Base-by-base conservation (phyloP, 805 yeast species). In the Cyberlindnera japonica region DNA sequence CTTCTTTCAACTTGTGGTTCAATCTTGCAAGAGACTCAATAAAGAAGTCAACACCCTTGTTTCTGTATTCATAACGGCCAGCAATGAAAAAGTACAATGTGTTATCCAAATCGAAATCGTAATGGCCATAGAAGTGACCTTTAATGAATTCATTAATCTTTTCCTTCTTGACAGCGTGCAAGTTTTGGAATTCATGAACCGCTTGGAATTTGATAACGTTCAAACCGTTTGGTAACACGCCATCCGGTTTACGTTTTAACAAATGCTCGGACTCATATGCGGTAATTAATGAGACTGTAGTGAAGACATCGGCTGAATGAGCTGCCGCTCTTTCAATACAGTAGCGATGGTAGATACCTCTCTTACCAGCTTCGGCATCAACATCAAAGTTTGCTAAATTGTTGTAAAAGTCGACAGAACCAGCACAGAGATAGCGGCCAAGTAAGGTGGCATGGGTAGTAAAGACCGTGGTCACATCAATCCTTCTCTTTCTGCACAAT, bases 251-350 rank as follows among this genome's bases (percentile, higher is more conserved):
- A 49, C 99, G 77, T 59, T 91, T 93, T 51, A 91, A 73, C 63
- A 91, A 71, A 62, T 90, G 95, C 67, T 91, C 98, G 6, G 91
- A 72, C 64, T 91, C 99, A 58, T 79, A 85, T 2, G 98, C 98
- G n/a, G 99, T 91, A 54, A 91, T 93, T 59, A 91, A 95, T 10
- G 96, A 87, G 10, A 91, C 99, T 0, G 99, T 93, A 26, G 99
- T 91, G 68, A 91, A 91, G 17, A 91, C 99, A 62, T 91, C 99
- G 6, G 95, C 88, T 12, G 93, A 75, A 61, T 91, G 98, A 14
- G 96, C 89, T 13, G 97, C 96, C 7, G 95, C 90, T 44, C 99
- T 76, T 68, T 91, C 99, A 50, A 91, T 84, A 65, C 99, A 91
- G 63, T 91, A 93, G 48, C 99, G 76, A 63, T 91, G 99, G 65